A percentile compares a stretch with the other conserved stretches of the same genome.
Conservation (phyloP, 1,284 basidiomycete species). For the Fistulina hepatica region DNA sequence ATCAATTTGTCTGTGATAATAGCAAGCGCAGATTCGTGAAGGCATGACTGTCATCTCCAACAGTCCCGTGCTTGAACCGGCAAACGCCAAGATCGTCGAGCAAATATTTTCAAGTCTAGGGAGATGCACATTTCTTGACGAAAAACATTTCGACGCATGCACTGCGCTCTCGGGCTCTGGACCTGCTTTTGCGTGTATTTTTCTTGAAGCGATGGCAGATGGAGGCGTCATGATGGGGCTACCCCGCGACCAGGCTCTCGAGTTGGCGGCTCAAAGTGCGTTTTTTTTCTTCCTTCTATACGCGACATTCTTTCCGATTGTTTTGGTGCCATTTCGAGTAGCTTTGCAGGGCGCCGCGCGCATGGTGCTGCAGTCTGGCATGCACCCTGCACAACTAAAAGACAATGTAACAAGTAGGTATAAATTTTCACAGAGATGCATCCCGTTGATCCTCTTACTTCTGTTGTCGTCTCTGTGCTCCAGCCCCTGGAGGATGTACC, state of each 20-base stretch:
- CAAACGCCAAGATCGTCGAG: conserved; percentile 72
- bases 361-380: conserved; percentile 83
- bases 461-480: neutral
- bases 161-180: conserved; percentile 95
- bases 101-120: conserved; percentile 95
- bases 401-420: conserved; percentile 92
- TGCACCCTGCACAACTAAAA: conserved; percentile 94
- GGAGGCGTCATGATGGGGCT: conserved; percentile 99
- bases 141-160: conserved; percentile 97
- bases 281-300: conserved; percentile 10
- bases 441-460: conserved; percentile 5
- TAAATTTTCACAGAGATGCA: neutral
- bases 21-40: conserved; percentile 75
- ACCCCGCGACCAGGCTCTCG: conserved; percentile 86
- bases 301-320: too few relatives aligned
- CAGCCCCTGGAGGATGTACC: conserved; percentile 96
- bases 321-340: conserved; percentile 25
- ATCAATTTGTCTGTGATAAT: conserved; percentile 3
- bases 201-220: conserved; percentile 98
- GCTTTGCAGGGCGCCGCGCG: conserved; percentile 95
- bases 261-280: conserved; percentile 92
- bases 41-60: conserved; percentile 86
- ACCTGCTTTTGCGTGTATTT: conserved; percentile 94
- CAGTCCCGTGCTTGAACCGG: conserved; percentile 39
- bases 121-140: conserved; percentile 86